Evolutionary conservation across 306 rosid genomes (phyloP).

Genomic region (Carpinus fangiana): DNA sequence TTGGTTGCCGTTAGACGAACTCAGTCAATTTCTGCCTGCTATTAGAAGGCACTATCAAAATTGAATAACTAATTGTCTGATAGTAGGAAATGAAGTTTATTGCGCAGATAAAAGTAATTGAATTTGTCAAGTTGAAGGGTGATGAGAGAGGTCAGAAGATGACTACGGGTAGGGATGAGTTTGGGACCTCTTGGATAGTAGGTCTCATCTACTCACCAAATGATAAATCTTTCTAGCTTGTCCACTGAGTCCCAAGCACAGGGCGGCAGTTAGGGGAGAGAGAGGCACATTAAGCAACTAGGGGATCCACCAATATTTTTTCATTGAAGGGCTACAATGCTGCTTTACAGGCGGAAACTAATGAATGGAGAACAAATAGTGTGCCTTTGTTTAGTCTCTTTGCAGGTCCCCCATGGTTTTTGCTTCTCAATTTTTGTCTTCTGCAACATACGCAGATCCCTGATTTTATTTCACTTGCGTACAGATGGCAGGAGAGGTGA

Average conservation of each 20-base stretch:
- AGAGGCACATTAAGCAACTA: neutral
- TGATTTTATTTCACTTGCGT: slow-evolving; percentile 30
- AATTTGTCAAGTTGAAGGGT: neutral
- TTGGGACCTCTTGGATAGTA: neutral
- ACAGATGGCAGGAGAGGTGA: slow-evolving; percentile 88
- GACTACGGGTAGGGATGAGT: neutral
- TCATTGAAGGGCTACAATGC: neutral
- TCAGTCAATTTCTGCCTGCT: neutral
- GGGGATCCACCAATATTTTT: neutral
- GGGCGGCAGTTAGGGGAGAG: neutral
- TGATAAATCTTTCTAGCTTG: no score
- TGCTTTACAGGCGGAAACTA: neutral
- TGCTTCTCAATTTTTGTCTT: neutral
- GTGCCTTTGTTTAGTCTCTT: neutral
- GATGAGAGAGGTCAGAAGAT: neutral
- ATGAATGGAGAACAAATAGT: no score
- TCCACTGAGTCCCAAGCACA: no score
- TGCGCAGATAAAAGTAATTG: neutral
- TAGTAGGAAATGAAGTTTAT: neutral
- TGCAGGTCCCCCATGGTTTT: neutral
- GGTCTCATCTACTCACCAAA: neutral
- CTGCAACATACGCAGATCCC: slow-evolving; percentile 1
- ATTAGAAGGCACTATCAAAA: neutral
- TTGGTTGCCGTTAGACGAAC: no score
- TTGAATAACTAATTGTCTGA: neutral